phyloP scores from a whole-genome alignment of 805 yeast species.

The Wickerhamomyces silvicola region DNA sequence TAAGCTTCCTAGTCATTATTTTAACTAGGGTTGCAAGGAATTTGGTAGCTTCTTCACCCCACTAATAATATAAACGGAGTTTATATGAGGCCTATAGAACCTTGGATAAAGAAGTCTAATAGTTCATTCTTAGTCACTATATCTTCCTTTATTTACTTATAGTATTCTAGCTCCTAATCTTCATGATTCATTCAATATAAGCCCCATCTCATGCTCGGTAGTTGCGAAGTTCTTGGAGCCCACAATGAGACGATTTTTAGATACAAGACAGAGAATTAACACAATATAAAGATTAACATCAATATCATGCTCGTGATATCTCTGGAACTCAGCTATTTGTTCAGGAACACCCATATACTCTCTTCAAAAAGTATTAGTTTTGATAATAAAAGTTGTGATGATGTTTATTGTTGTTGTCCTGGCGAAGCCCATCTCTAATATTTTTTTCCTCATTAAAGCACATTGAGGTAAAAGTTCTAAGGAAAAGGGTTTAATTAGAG shows the following conservation, averaged over 20 bases:
- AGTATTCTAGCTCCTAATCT: conserved; percentile 1
- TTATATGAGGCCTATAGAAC: conserved; percentile 3
- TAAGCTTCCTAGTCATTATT: conserved; percentile 38
- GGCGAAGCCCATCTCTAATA: too few species aligned
- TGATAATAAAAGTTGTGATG: too few species aligned
- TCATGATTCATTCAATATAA: conserved; percentile 10
- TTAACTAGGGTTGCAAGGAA: conserved; percentile 51
- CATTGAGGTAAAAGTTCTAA: not conserved
- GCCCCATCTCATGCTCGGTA: conserved; percentile 14
- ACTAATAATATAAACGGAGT: conserved; percentile 6
- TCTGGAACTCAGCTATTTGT: too few species aligned
- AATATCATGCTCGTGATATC: too few species aligned
- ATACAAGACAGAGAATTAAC: not conserved
- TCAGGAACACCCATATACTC: too few species aligned
- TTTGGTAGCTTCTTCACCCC: conserved; percentile 8
- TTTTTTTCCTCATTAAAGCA: not conserved
- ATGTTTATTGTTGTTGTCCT: too few species aligned
- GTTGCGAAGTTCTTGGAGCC: too few species aligned
- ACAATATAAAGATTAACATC: too few species aligned
- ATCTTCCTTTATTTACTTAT: not conserved
- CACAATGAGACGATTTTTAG: not conserved
- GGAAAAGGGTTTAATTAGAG: not conserved
- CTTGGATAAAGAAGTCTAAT: conserved; percentile 8
- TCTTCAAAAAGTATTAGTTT: too few species aligned
- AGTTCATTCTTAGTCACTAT: conserved; percentile 1